A percentile compares a stretch with the other conserved stretches of the same genome.
These are phyloP conservation scores for Melastoma malabathricum DNA, from an alignment of 345 rosid species.

Conservation along the genomic window DNA sequence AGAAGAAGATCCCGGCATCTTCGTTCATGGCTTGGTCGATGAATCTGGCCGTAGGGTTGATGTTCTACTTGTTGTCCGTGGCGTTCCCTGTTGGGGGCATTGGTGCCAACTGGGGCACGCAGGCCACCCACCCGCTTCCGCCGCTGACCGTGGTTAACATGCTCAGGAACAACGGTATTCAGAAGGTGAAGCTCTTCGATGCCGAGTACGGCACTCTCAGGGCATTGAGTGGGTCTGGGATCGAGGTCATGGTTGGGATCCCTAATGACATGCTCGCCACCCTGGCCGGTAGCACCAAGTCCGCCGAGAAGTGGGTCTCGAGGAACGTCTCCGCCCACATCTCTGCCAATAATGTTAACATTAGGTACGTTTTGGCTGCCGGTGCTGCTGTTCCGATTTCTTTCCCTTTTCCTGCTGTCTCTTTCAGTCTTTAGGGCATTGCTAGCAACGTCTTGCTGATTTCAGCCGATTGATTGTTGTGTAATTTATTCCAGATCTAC, in stretches of 20 bases:
- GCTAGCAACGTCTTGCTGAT: too few relatives aligned
- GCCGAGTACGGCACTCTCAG: constrained; percentile 57
- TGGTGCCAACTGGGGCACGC: constrained; percentile 96
- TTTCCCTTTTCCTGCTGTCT: too few relatives aligned
- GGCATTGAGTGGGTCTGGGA: constrained; percentile 59
- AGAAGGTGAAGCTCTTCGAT: constrained; percentile 87
- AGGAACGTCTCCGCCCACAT: constrained; percentile 67
- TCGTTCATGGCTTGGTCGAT: constrained; percentile 4
- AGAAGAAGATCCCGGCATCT: too few relatives aligned
- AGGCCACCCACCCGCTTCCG: constrained; percentile 59
- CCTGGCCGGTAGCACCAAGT: constrained; percentile 50
- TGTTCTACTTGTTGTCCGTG: constrained; percentile 14
- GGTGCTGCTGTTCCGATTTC: too few relatives aligned
- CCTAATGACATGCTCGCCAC: constrained; percentile 82
- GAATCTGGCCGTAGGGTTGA: constrained; percentile 11
- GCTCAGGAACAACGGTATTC: constrained; percentile 56
- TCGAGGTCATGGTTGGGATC: constrained; percentile 97
- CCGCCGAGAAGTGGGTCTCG: constrained; percentile 91
- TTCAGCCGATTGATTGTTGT: too few relatives aligned
- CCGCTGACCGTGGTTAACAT: constrained; percentile 55
- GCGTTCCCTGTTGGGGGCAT: constrained; percentile 33
- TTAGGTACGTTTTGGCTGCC: too few relatives aligned
- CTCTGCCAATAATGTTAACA: constrained; percentile 39
- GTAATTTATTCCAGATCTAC: too few relatives aligned
- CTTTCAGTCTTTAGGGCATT: too few relatives aligned